phyloP scores from a whole-genome alignment of 345 rosid species.

The Citrus inodora region DNA sequence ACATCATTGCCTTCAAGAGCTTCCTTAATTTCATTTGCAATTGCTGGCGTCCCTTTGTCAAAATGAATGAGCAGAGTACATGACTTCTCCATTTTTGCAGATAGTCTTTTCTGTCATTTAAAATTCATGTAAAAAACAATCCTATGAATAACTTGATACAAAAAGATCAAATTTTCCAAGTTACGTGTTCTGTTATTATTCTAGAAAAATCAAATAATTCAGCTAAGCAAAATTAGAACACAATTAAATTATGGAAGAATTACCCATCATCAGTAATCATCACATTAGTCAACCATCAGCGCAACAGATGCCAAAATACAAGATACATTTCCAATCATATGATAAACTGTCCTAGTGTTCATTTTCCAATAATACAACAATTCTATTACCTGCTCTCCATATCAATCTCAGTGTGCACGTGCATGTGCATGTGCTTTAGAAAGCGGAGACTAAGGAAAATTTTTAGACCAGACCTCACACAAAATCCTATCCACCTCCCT shows the following conservation, averaged over 20 bases:
- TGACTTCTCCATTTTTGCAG: constrained; percentile 74
- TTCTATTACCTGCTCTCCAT: not conserved
- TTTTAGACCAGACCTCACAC: not conserved
- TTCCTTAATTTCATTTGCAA: constrained; percentile 90
- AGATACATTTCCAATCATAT: not conserved
- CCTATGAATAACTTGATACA: not conserved
- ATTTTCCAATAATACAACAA: not conserved
- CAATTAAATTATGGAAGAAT: not conserved
- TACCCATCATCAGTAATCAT: not conserved
- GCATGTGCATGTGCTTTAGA: not conserved
- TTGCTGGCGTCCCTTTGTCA: constrained; percentile 81
- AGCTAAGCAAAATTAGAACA: not conserved
- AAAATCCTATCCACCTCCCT: not conserved
- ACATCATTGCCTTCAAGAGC: constrained; percentile 86
- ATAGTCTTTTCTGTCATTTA: constrained; percentile 10
- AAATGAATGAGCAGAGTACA: constrained; percentile 73
- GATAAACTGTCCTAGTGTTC: not conserved
- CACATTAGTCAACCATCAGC: not conserved
- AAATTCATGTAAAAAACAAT: constrained; percentile 4
- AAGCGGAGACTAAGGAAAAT: not conserved
- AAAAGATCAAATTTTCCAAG: not conserved
- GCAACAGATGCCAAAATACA: not conserved
- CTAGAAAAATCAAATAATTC: not conserved
- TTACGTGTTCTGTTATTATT: not conserved
- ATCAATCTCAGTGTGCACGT: not conserved